Conservation (phyloP, 768 basidiomycete genomes). For the Calocera cornea region DNA sequence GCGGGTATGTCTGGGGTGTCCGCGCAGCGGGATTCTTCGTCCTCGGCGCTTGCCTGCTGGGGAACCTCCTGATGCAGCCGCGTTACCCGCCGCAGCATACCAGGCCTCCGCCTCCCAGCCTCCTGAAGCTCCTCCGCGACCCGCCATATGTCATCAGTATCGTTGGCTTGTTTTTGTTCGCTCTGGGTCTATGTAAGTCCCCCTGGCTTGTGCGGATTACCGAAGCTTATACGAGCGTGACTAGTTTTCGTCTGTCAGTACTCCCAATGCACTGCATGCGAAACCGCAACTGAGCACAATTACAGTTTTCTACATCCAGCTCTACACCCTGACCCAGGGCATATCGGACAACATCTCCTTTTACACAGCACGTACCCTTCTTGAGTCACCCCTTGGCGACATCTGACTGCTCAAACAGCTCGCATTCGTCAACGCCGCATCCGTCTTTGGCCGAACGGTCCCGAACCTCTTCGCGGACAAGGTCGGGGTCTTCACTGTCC, state of each 20-base stretch:
- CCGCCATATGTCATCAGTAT: background rate
- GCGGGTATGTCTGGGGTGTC: constrained; percentile 22
- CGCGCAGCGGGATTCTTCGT: constrained; percentile 20
- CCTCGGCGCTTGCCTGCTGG: constrained; percentile 16
- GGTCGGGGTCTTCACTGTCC: background rate
- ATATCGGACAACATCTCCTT: background rate
- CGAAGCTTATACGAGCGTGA: too few species aligned
- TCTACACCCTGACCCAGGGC: background rate
- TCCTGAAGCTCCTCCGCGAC: background rate
- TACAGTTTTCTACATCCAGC: background rate
- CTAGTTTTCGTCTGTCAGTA: background rate
- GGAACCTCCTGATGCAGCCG: constrained; percentile 18
- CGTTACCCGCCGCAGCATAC: constrained; percentile 18
- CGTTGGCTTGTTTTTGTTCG: background rate
- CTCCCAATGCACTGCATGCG: background rate
- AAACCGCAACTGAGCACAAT: background rate
- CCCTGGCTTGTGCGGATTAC: background rate
- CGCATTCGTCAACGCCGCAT: background rate
- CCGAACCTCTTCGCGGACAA: background rate
- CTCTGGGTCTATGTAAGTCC: background rate
- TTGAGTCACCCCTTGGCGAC: background rate
- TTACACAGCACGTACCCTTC: background rate
- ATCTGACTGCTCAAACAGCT: background rate
- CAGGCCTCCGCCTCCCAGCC: background rate
- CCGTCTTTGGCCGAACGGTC: background rate